A percentile compares a stretch with the other conserved stretches of the same genome.
Conservation (phyloP, 192 early-diverging fungal genomes). For the Podila epigama region DNA sequence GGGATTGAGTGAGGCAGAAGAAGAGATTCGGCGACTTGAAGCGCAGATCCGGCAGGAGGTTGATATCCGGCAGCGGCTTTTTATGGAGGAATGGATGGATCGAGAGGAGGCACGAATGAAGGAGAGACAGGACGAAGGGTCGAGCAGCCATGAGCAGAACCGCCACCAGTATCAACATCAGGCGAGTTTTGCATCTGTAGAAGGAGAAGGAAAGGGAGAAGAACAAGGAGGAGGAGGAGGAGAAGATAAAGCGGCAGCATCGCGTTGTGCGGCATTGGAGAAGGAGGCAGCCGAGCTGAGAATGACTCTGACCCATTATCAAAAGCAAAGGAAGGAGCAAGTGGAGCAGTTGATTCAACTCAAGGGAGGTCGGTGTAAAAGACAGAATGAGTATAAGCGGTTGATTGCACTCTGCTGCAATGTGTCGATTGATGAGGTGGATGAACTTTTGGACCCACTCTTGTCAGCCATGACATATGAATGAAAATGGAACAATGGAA, state of each 20-base stretch:
- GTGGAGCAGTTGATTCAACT: conserved; percentile 57
- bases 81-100: conserved; percentile 25
- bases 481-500: no score
- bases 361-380: conserved; percentile 45
- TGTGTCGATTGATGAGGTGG: conserved; percentile 68
- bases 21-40: conserved; percentile 27
- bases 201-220: no score
- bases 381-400: conserved; percentile 68
- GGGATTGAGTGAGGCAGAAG: conserved; percentile 28
- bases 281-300: conserved; percentile 37
- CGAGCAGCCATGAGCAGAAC: neutral
- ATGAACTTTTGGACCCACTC: conserved; percentile 63
- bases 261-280: conserved; percentile 10
- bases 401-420: conserved; percentile 74
- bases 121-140: neutral
- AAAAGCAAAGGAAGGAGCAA: conserved; percentile 28
- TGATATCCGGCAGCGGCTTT: conserved; percentile 42
- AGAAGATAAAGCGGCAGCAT: no score
- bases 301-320: conserved; percentile 10
- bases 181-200: neutral
- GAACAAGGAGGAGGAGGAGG: no score
- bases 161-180: neutral
- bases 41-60: conserved; percentile 35
- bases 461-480: conserved; percentile 62
- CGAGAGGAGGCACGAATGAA: conserved; percentile 31